These are phyloP conservation scores for Pythium aphanidermatum DNA, from an alignment of 352 stramenopile genomes.

Conservation along the genomic window DNA sequence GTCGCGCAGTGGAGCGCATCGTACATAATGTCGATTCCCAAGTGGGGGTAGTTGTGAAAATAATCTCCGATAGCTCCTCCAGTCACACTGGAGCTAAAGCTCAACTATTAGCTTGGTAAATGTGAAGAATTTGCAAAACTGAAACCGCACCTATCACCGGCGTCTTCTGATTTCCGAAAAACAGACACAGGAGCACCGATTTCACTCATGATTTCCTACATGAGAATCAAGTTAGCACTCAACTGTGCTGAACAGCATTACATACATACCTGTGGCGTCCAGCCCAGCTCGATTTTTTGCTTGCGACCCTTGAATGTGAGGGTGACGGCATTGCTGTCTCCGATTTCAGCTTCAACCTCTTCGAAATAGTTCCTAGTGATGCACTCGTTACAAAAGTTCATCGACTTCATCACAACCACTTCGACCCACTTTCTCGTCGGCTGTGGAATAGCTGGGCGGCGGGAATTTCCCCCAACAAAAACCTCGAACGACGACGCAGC, in stretches of 20 bases:
- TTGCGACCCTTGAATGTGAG: slow-evolving; percentile 50
- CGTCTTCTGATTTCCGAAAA: slow-evolving; percentile 70
- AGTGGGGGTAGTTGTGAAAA: slow-evolving; percentile 83
- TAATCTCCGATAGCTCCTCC: slow-evolving; percentile 61
- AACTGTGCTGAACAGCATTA: background rate
- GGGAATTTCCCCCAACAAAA: slow-evolving; percentile 49
- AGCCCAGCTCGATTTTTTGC: slow-evolving; percentile 67
- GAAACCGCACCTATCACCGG: slow-evolving; percentile 45
- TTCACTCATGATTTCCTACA: slow-evolving; percentile 68
- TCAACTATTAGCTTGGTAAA: background rate
- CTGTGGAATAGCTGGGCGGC: slow-evolving; percentile 25
- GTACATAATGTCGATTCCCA: slow-evolving; percentile 77
- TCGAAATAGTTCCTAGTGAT: slow-evolving; percentile 82
- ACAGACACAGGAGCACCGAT: slow-evolving; percentile 68
- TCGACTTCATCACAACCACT: no score
- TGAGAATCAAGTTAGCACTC: background rate
- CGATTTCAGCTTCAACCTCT: slow-evolving; percentile 48
- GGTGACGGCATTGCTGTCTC: slow-evolving; percentile 30
- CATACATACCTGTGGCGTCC: slow-evolving; percentile 57
- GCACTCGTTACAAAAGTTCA: no score
- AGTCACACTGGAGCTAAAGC: slow-evolving; percentile 35
- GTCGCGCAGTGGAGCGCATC: slow-evolving; percentile 56
- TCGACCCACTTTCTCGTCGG: slow-evolving; percentile 58
- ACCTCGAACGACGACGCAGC: slow-evolving; percentile 65
- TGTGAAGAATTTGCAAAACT: background rate